Conservation (phyloP, 352 stramenopile genomes). For the Globisporangium irregulare region DNA sequence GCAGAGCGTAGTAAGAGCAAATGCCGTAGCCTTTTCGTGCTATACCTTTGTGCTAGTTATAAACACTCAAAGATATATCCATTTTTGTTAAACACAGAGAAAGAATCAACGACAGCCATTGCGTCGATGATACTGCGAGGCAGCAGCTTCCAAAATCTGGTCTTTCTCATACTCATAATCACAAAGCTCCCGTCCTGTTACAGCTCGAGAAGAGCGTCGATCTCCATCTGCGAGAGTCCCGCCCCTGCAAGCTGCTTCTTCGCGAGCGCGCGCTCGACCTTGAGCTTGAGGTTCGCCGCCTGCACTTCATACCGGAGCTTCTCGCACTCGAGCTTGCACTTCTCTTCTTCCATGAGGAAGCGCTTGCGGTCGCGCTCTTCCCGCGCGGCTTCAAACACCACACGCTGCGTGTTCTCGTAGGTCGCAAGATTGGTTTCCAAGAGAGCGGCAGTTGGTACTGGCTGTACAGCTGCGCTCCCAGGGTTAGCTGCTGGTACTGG, state of each 20-base stretch:
- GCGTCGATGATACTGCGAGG: neutral
- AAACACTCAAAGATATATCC: neutral
- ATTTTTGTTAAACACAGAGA: slow-evolving; percentile 1
- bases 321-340: slow-evolving; percentile 56
- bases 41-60: too few species aligned
- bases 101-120: neutral
- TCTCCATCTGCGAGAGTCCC: slow-evolving; percentile 35
- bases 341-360: slow-evolving; percentile 61
- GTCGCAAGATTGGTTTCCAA: slow-evolving; percentile 15
- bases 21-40: neutral
- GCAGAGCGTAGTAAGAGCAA: neutral
- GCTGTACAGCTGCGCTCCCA: neutral
- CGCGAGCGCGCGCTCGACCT: slow-evolving; percentile 48
- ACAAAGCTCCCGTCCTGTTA: neutral
- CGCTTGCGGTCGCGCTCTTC: slow-evolving; percentile 65
- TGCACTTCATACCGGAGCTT: slow-evolving; percentile 65
- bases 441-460: slow-evolving; percentile 11
- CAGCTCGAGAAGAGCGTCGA: slow-evolving; percentile 25
- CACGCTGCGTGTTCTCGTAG: slow-evolving; percentile 49
- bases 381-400: slow-evolving; percentile 46
- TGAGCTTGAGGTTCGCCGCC: slow-evolving; percentile 42
- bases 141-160: neutral
- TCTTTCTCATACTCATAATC: neutral
- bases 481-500: neutral
- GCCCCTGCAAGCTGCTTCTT: slow-evolving; percentile 52